phyloP scores from a whole-genome alignment of 768 basidiomycete genomes.

The Boletus rex-veris region DNA sequence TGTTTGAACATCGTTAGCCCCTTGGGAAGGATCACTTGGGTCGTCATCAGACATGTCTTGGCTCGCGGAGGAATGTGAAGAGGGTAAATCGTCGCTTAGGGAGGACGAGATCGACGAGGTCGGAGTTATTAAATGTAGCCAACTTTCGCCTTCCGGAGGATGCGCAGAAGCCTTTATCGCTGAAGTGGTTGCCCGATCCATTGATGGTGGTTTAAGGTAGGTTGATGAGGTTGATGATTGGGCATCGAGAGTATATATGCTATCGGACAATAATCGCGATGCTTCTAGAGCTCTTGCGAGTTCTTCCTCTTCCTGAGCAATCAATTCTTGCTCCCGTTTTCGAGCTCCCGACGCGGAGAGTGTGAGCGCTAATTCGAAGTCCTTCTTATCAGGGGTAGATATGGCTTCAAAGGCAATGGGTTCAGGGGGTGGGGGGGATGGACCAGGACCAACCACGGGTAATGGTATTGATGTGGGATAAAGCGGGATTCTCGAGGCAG shows the following conservation, averaged over 20 bases:
- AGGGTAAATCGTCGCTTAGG: slow-evolving; percentile 25
- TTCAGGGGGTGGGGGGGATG: slow-evolving; percentile 1
- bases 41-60: slow-evolving; percentile 12
- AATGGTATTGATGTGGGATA: slow-evolving; percentile 33
- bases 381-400: slow-evolving; percentile 41
- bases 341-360: slow-evolving; percentile 40
- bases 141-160: slow-evolving; percentile 29
- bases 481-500: slow-evolving; percentile 27
- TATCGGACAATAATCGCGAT: slow-evolving; percentile 35
- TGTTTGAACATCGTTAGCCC: slow-evolving; percentile 7
- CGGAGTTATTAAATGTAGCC: slow-evolving; percentile 31
- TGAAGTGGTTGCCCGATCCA: slow-evolving; percentile 17
- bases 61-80: slow-evolving; percentile 21
- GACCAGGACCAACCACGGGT: slow-evolving; percentile 9
- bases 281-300: slow-evolving; percentile 59
- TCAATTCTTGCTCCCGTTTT: slow-evolving; percentile 23
- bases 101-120: slow-evolving; percentile 20
- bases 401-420: slow-evolving; percentile 2
- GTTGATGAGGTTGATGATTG: slow-evolving; percentile 3
- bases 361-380: slow-evolving; percentile 46
- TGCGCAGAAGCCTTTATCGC: slow-evolving; percentile 12
- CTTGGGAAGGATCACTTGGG: slow-evolving; percentile 1
- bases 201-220: slow-evolving; percentile 6
- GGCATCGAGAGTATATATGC: slow-evolving; percentile 9
- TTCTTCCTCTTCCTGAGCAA: slow-evolving; percentile 57